Evolutionary conservation across 2,329 filamentous ascomycete species (phyloP).

Genomic region (Talaromyces sp.): DNA sequence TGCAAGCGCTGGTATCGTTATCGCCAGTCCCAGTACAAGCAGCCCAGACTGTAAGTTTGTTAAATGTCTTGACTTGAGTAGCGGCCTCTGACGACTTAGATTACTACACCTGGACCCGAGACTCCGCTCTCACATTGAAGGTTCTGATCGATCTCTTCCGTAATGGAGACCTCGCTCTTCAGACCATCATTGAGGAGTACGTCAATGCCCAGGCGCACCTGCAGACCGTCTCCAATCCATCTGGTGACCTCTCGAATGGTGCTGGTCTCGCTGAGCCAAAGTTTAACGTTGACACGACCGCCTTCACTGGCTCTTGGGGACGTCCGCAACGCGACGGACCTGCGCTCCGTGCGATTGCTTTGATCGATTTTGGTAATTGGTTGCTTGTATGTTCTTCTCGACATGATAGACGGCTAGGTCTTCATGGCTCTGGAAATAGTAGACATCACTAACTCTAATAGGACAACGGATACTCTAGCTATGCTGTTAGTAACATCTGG

Average conservation of each 20-base stretch:
- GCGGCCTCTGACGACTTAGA: constrained; percentile 46
- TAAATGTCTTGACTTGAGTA: neutral
- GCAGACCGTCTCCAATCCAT: constrained; percentile 67
- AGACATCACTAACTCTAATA: constrained; percentile 1
- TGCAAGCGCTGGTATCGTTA: constrained; percentile 49
- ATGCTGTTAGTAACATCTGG: constrained; percentile 62
- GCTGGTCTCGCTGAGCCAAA: constrained; percentile 69
- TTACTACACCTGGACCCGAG: constrained; percentile 75
- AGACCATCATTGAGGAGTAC: constrained; percentile 63
- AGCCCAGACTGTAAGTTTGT: constrained; percentile 50
- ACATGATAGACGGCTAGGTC: neutral
- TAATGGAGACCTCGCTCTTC: constrained; percentile 55
- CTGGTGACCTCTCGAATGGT: constrained; percentile 52
- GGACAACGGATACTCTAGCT: constrained; percentile 53
- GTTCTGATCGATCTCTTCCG: constrained; percentile 64
- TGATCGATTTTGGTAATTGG: constrained; percentile 71
- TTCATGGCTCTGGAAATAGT: neutral
- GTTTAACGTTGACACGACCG: constrained; percentile 61
- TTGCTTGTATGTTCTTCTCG: constrained; percentile 46
- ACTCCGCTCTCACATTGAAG: constrained; percentile 69
- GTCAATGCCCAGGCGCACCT: constrained; percentile 64
- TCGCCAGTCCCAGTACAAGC: constrained; percentile 54
- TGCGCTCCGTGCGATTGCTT: constrained; percentile 68
- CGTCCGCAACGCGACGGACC: constrained; percentile 78
- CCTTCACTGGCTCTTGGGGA: constrained; percentile 66